phyloP scores from a whole-genome alignment of 2,329 filamentous ascomycete species.

The Mycosphaerella arachidis region DNA sequence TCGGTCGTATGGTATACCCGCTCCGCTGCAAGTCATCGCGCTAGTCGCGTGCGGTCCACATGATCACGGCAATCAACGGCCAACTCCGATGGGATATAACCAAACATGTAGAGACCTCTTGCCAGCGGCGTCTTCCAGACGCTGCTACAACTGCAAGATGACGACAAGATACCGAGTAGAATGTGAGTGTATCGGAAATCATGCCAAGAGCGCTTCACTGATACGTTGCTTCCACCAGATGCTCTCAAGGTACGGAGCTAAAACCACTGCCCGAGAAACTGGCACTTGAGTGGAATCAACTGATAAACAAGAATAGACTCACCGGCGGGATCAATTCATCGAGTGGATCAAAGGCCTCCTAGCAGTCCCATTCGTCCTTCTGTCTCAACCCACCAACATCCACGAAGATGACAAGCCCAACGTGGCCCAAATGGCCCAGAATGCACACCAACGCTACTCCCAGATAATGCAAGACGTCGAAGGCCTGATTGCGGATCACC shows the following conservation, averaged over 20 bases:
- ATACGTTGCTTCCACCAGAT: conserved; percentile 43
- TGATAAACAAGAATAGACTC: conserved; percentile 55
- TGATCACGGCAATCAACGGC: not conserved
- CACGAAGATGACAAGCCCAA: conserved; percentile 65
- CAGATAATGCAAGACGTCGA: conserved; percentile 96
- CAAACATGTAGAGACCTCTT: not conserved
- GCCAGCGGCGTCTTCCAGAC: not conserved
- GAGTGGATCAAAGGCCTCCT: conserved; percentile 83
- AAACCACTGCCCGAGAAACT: not conserved
- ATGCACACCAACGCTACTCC: conserved; percentile 81
- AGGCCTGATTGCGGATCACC: conserved; percentile 85
- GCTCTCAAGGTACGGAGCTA: conserved; percentile 55
- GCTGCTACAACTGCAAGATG: conserved; percentile 22
- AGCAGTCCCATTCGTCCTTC: conserved; percentile 92
- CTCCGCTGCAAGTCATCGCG: not conserved
- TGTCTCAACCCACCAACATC: conserved; percentile 87
- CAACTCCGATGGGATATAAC: not conserved
- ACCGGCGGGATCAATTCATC: conserved; percentile 78
- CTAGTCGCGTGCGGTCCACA: not conserved
- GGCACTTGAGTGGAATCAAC: not conserved
- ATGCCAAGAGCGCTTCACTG: not conserved
- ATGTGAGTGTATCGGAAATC: conserved; percentile 23
- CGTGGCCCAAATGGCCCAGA: conserved; percentile 62
- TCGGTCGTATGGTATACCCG: no score
- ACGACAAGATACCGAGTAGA: conserved; percentile 39